A percentile compares a stretch with the other conserved stretches of the same genome.
Conservation (phyloP, 257 asterid genomes). For the Apocynum venetum region DNA sequence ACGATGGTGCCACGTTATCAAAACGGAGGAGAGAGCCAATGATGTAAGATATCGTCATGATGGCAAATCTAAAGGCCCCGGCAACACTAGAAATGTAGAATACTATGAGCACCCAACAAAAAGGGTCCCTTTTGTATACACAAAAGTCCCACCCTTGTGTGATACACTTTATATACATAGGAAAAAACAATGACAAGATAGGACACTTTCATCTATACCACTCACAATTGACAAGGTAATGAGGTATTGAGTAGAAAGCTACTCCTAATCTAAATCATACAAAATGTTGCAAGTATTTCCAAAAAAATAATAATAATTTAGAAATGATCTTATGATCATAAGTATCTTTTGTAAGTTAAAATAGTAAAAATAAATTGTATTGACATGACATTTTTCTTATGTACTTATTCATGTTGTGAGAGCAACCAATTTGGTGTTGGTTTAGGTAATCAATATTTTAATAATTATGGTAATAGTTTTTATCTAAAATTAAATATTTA, state of each 20-base stretch:
- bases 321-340: too few species aligned
- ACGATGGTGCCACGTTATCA: slow-evolving; percentile 27
- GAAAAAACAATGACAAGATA: background rate
- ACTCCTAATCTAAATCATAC: background rate
- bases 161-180: background rate
- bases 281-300: background rate
- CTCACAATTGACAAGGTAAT: background rate
- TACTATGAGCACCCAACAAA: background rate
- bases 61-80: slow-evolving; percentile 9
- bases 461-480: too few species aligned
- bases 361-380: too few species aligned
- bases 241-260: background rate
- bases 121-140: background rate
- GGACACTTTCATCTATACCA: background rate
- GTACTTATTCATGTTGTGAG: background rate
- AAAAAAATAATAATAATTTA: background rate
- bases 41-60: slow-evolving; percentile 34
- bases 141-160: slow-evolving; percentile 10
- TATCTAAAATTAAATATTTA: too few species aligned
- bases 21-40: slow-evolving; percentile 22
- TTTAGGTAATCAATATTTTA: too few species aligned
- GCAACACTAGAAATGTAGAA: background rate
- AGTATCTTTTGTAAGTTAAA: too few species aligned
- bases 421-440: background rate
- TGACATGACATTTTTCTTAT: too few species aligned